Conservation (phyloP, 257 asterid genomes). For the Fraxinus excelsior region DNA sequence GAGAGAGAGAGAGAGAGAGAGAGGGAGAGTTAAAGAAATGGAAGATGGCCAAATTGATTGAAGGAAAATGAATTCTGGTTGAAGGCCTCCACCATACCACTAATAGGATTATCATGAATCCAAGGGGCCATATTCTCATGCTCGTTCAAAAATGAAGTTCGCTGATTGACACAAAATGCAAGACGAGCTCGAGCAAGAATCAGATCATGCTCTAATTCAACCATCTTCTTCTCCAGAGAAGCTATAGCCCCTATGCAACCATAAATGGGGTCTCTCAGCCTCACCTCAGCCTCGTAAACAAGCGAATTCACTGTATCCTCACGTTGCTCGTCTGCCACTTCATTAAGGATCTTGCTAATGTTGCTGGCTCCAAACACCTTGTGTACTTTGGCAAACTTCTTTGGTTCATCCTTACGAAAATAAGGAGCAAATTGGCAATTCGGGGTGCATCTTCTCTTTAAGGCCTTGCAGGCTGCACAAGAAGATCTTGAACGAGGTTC, state of each 20-base stretch:
- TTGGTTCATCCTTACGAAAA: conserved; percentile 69
- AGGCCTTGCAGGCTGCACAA: conserved; percentile 88
- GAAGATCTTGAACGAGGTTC: conserved; percentile 81
- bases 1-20: no score
- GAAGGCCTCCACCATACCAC: conserved; percentile 33
- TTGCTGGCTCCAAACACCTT: conserved; percentile 88
- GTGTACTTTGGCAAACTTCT: conserved; percentile 77
- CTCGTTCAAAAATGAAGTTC: no score
- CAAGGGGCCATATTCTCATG: conserved; percentile 28
- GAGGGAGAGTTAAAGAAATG: conserved; percentile 36
- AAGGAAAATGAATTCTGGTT: conserved; percentile 33
- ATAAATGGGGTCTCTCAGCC: conserved; percentile 70
- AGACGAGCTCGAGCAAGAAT: conserved; percentile 64
- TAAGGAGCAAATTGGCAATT: conserved; percentile 78
- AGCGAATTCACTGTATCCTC: conserved; percentile 79
- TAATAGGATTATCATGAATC: conserved; percentile 25
- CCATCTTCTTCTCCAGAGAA: conserved; percentile 66
- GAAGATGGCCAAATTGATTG: conserved; percentile 51
- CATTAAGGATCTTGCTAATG: conserved; percentile 82
- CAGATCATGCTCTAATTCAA: conserved; percentile 71
- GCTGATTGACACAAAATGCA: conserved; percentile 44
- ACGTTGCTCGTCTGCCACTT: conserved; percentile 65
- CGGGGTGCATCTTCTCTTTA: conserved; percentile 67
- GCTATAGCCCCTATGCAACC: conserved; percentile 94
- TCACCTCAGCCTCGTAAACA: conserved; percentile 77